These are phyloP conservation scores for Magnaporthiopsis incrustans DNA, from an alignment of 2,329 filamentous ascomycete genomes.

Conservation along the genomic window DNA sequence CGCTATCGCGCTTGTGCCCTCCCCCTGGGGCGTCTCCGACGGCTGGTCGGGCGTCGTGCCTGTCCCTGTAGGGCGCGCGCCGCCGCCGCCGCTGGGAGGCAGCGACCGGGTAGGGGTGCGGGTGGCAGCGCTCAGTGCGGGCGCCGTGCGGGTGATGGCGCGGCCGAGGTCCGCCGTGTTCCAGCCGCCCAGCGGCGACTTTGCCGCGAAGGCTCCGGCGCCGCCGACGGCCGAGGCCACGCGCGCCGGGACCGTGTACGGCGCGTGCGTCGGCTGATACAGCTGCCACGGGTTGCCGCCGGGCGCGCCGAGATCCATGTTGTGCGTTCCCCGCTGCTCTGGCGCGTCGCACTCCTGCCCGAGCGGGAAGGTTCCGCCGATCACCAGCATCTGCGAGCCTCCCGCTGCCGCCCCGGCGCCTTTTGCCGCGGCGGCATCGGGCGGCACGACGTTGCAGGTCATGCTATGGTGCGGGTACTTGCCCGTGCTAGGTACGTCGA, in stretches of 20 bases:
- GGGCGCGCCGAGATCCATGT: conserved; percentile 43
- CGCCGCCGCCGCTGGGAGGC: no score
- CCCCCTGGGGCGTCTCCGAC: conserved; percentile 15
- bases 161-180: conserved; percentile 40
- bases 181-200: conserved; percentile 40
- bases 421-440: not conserved
- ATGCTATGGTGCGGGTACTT: conserved; percentile 44
- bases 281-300: conserved; percentile 41
- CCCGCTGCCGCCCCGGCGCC: conserved; percentile 16
- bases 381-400: conserved; percentile 52
- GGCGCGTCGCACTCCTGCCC: conserved; percentile 42
- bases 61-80: no score
- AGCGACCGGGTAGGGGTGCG: conserved; percentile 41
- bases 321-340: conserved; percentile 46
- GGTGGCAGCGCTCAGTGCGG: conserved; percentile 22
- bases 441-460: conserved; percentile 46
- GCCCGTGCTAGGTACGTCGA: conserved; percentile 28
- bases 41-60: not conserved
- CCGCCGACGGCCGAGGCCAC: conserved; percentile 44
- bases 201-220: conserved; percentile 45
- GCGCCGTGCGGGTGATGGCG: conserved; percentile 44
- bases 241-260: conserved; percentile 45
- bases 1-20: conserved; percentile 28
- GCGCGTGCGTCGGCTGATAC: conserved; percentile 39
- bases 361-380: conserved; percentile 50